Base-by-base conservation (phyloP, 1,284 basidiomycete genomes). In the Coniferiporia weirii region DNA sequence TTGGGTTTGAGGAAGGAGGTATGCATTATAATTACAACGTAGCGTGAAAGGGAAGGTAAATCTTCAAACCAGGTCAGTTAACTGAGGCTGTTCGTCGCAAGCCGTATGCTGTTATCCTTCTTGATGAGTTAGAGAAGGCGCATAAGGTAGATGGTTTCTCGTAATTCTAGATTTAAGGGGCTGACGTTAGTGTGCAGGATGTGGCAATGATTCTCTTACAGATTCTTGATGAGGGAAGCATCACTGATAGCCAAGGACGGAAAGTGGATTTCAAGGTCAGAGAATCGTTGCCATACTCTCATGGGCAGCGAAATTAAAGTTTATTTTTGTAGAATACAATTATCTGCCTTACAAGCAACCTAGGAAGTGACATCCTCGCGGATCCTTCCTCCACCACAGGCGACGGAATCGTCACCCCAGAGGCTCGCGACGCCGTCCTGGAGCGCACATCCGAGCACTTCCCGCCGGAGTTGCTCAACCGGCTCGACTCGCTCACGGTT, bases 1-100 rank as follows among this genome's bases (percentile, higher is more conserved):
- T 98, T 17, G 96, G 95, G 1, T 93, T 93, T 67, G 93, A 98
- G 67, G 92, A 96, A 72, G 93, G 91, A 8, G 93, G 89, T 71
- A 64, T 67, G 63, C 52, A 44, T 32, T 7, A 15, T 20, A 20
- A 19, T 49, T 47, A n/a, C 9, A 9, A 3, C 17, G 17, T 44
- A 35, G 4, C 10, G 32, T 17, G 17, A 20, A 44, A 63, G 62
- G 57, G 20, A 13, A 36, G 19, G 17, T 47, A 35, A 7, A 34
- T 52, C 35, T 54, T 56, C n/a, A 51, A 50, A 45, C 49, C 52
- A 81, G 83, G 90, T 20, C 91, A 95, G 68, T 72, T 96, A 50
- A 95, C 92, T 0, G 94, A 95, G 70, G 91, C 90, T 17, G 91
- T 95, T 22, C 78, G 93, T 35, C 78, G 92, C 32, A 87, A 85